Evolutionary conservation across 495 filamentous ascomycete species (phyloP).

Genomic region (Tirmania nivea): DNA sequence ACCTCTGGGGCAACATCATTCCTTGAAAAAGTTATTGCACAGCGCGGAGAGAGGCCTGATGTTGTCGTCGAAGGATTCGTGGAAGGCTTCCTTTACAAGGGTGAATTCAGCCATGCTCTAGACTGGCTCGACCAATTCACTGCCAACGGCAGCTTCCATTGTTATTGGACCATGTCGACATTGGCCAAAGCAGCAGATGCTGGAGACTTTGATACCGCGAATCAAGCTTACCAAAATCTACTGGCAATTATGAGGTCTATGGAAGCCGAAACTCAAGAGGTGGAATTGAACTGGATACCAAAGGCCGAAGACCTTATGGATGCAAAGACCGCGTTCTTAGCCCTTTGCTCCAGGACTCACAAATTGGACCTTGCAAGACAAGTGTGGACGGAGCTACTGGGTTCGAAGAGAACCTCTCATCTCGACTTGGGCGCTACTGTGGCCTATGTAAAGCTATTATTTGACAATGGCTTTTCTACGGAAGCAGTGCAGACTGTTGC

Average conservation of each 20-base stretch:
- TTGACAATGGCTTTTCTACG: conserved; percentile 51
- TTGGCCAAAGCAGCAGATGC: conserved; percentile 45
- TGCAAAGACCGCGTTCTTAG: conserved; percentile 64
- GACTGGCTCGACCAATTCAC: conserved; percentile 35
- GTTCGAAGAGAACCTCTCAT: conserved; percentile 49
- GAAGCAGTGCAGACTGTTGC: conserved; percentile 30
- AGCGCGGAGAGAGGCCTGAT: conserved; percentile 38
- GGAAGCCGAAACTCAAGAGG: not conserved
- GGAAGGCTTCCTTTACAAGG: conserved; percentile 39
- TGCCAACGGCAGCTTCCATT: conserved; percentile 9
- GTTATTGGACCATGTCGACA: conserved; percentile 28
- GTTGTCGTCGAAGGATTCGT: conserved; percentile 57
- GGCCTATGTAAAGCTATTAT: conserved; percentile 62
- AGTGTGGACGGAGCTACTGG: conserved; percentile 23
- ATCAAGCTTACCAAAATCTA: conserved; percentile 6
- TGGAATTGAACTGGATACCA: not conserved
- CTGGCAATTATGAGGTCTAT: not conserved
- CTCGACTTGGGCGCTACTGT: conserved; percentile 34
- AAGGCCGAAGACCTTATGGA: not conserved
- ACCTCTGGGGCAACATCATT: conserved; percentile 60
- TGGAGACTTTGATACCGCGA: conserved; percentile 45
- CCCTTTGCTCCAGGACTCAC: conserved; percentile 59
- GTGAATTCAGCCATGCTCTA: conserved; percentile 44
- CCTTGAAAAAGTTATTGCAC: conserved; percentile 47
- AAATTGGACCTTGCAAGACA: conserved; percentile 48